Conservation (phyloP, 2,329 filamentous ascomycete species). For the Colletotrichum trifolii region DNA sequence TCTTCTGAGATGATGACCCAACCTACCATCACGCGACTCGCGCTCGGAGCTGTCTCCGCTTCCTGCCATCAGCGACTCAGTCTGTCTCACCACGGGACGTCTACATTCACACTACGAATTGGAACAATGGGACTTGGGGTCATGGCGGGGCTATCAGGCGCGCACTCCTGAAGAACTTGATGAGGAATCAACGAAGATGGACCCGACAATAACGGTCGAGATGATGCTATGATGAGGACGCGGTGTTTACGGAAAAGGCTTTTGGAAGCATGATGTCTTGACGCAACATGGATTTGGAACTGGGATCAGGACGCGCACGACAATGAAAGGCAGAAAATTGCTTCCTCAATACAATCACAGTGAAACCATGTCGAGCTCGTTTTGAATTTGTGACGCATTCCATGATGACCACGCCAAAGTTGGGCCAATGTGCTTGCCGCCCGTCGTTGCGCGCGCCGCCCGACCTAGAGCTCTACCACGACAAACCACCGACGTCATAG, state of each 20-base stretch:
- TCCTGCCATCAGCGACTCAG: conserved; percentile 34
- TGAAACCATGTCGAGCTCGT: conserved; percentile 10
- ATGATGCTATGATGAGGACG: conserved; percentile 35
- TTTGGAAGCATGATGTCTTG: conserved; percentile 32
- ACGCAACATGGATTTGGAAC: conserved; percentile 31
- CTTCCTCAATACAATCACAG: conserved; percentile 31
- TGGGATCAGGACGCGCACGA: conserved; percentile 31
- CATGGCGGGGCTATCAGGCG: conserved; percentile 24
- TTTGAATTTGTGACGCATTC: no score
- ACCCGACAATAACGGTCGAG: conserved; percentile 32
- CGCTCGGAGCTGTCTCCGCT: conserved; percentile 16
- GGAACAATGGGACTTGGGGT: conserved; percentile 36
- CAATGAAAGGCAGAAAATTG: conserved; percentile 28
- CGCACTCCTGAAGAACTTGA: conserved; percentile 20
- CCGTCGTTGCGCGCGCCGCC: no score
- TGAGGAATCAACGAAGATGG: conserved; percentile 33
- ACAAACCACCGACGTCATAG: no score
- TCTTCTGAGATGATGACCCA: conserved; percentile 44
- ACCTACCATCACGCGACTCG: conserved; percentile 26
- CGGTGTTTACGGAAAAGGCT: conserved; percentile 28
- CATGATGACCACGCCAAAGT: no score
- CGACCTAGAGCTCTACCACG: no score
- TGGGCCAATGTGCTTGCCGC: no score
- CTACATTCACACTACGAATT: conserved; percentile 41
- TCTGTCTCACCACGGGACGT: conserved; percentile 33